Base-by-base conservation (phyloP, 1,139 yeast genomes). In the Wickerhamomyces sp. region DNA sequence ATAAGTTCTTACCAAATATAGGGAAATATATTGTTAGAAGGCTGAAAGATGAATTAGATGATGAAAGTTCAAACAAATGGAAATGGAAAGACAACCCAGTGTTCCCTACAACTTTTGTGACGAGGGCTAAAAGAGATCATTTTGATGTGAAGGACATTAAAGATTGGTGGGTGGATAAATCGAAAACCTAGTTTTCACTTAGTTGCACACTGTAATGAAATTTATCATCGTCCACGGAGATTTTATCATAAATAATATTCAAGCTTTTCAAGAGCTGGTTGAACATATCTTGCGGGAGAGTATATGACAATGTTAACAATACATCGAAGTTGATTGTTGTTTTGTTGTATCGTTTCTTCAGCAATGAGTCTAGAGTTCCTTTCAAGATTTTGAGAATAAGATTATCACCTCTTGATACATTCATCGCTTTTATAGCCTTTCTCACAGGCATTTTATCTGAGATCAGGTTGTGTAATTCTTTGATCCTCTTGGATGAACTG, bases 1-100 rank as follows among this genome's bases (percentile, higher is more conserved):
- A 59, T 48, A 70, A 69, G 50, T 66, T 64, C 35, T 44, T 69
- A 35, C 74, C 74, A n/a, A 64, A 60, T 40, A 61, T 69, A 35
- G 74, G 75, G 3, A 56, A 55, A 37, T 68, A 66, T 43, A 65
- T 72, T 14, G 48, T 46, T 2, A 45, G 52, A 13, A 58, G 35
- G 28, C n/a, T 51, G 1, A 41, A 44, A 19, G 46, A 37, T 10
- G 26, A 31, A 4, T 24, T 48, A 26, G 36, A 35, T 12, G 14
- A 20, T 7, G 46, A 44, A 7, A 27, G 25, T 5, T 21, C 33
- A 2, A 4, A 31, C 3, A 41, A 42, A 31, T 51, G 52, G 52
- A 31, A 31, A 8, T 51, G 53, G 54, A 49, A 40, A 29, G 3
- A 25, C 3, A 31, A 48, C 16, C 47, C 50, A 3, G 24, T 30